Evolutionary conservation across 2,329 filamentous ascomycete species (phyloP), one percentile per base, ranked within the genome.

Genomic region (Hawksworthiomyces lignivorus): DNA sequence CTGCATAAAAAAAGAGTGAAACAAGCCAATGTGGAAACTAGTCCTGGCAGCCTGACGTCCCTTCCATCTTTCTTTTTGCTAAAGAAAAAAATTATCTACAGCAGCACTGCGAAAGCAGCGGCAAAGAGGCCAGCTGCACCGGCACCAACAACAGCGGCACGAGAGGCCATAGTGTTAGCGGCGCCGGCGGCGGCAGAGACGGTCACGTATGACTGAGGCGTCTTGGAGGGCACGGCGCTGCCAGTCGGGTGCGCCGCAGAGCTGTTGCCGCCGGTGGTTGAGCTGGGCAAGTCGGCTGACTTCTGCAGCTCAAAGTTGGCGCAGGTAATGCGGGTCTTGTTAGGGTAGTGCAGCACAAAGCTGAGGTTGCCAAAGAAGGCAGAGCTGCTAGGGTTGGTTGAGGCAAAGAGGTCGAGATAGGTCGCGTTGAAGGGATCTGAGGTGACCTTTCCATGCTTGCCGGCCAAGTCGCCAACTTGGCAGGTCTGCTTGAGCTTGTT

Each of bases 381-480:
- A 7, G 65, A 66, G 30, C 67, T 60, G 27, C 68, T 71, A 12
- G 66, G 56, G 32, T 63, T 53, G 24, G 77, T 71, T 4, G 78
- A 76, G n/a, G 71, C 62, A 54, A 70, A 84, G 18, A 62, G 57
- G 54, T 85, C 81, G 45, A 60, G 55, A 62, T 75, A 83, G 36
- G 61, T 63, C 42, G 58, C 61, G 21, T 57, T 55, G 55, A 71
- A 80, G 11, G 70, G 64, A 48, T 71, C 68, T 21, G 61, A 58
- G 20, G 60, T 67, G 53, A 84, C 73, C 46, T 69, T 69, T 48
- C 83, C 83, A 54, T 82, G 67, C 65, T 90, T 90, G 56, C 85
- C 85, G 52, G 76, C 75, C 43, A 88, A 68, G 58, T 90, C 85
- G 50, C 86, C 85, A 10, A 85, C 76, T 62, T 90, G 77, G 65